Conservation (phyloP, 345 rosid species). For the Brassica cretica region DNA sequence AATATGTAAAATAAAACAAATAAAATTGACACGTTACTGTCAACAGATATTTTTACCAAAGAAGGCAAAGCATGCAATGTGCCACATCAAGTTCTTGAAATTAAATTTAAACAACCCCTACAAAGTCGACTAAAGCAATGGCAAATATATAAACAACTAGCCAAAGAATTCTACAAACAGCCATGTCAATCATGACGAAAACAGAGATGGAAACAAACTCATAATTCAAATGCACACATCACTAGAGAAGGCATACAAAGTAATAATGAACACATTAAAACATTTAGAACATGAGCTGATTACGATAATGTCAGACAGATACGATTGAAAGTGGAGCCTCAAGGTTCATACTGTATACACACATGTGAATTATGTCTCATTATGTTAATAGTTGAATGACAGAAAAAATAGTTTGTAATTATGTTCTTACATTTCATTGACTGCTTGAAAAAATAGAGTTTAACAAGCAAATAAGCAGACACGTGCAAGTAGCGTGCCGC, state of each 20-base stretch:
- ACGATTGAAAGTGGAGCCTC: background rate
- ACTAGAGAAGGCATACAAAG: background rate
- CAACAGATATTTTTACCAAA: background rate
- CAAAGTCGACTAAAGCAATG: background rate
- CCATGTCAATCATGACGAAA: background rate
- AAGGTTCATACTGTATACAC: background rate
- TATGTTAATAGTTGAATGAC: background rate
- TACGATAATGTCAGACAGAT: background rate
- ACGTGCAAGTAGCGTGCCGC: constrained; percentile 20
- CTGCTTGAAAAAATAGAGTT: constrained; percentile 7
- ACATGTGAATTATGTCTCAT: background rate
- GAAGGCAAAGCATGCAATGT: background rate
- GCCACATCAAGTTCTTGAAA: background rate
- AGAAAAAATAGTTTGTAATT: background rate
- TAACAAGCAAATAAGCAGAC: constrained; percentile 24
- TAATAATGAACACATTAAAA: background rate
- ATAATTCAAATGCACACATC: background rate
- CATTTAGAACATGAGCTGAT: background rate
- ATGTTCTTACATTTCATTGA: background rate
- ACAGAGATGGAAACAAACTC: background rate
- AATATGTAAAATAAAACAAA: background rate
- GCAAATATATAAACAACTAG: background rate
- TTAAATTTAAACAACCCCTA: background rate
- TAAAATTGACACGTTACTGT: background rate
- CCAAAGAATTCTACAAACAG: background rate